A percentile compares a stretch with the other conserved stretches of the same genome.
Evolutionary conservation across 352 stramenopile genomes (phyloP).

Genomic region (Phytophthora pluvialis): DNA sequence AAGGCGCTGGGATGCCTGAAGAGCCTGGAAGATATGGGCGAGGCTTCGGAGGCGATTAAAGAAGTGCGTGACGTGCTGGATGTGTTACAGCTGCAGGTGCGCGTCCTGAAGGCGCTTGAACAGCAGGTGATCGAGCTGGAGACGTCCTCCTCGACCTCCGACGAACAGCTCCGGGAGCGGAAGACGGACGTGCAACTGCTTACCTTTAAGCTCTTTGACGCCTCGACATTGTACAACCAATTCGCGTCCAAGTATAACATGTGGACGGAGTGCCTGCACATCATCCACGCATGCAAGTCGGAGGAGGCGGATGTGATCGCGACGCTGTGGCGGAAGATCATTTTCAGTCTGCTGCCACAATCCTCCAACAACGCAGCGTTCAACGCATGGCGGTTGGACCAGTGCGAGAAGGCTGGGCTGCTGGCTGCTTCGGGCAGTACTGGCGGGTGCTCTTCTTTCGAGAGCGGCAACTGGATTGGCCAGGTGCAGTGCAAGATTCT

Average conservation of each 20-base stretch:
- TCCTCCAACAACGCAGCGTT: slow-evolving; percentile 72
- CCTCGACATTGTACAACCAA: slow-evolving; percentile 86
- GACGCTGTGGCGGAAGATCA: slow-evolving; percentile 75
- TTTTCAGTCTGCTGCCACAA: slow-evolving; percentile 71
- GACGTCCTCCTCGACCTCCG: slow-evolving; percentile 39
- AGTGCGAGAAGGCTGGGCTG: slow-evolving; percentile 71
- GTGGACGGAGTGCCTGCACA: slow-evolving; percentile 88
- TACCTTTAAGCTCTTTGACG: slow-evolving; percentile 81
- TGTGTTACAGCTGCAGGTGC: slow-evolving; percentile 84
- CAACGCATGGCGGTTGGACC: slow-evolving; percentile 73
- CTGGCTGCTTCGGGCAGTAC: slow-evolving; percentile 39
- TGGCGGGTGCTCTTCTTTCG: slow-evolving; percentile 57
- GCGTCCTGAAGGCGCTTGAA: slow-evolving; percentile 79
- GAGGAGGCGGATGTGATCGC: slow-evolving; percentile 78
- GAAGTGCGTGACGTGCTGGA: slow-evolving; percentile 87
- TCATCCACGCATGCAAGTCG: slow-evolving; percentile 87
- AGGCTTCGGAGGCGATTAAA: slow-evolving; percentile 71
- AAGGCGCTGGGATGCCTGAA: slow-evolving; percentile 82
- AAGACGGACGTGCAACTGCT: slow-evolving; percentile 71
- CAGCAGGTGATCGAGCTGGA: slow-evolving; percentile 74
- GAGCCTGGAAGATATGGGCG: slow-evolving; percentile 74
- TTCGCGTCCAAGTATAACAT: slow-evolving; percentile 88
- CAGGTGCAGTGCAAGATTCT: slow-evolving; percentile 81
- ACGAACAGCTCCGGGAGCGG: slow-evolving; percentile 57
- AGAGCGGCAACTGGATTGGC: slow-evolving; percentile 83